Evolutionary conservation across 2,329 filamentous ascomycete species (phyloP).

Genomic region (Exophiala bonariae): DNA sequence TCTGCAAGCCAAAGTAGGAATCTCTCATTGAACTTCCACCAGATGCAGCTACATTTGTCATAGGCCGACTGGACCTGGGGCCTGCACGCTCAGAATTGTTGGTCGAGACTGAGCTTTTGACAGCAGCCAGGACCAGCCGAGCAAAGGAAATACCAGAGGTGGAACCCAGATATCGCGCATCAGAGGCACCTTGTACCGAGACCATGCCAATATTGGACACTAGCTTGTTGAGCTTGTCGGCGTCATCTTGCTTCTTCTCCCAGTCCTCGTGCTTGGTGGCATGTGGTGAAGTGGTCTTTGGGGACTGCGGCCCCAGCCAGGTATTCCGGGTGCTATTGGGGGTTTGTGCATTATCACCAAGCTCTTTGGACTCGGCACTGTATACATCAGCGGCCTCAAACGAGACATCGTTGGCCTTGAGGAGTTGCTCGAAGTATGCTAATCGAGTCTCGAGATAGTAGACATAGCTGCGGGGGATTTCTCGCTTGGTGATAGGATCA

Average conservation of each 20-base stretch:
- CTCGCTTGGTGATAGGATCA: slow-evolving; percentile 92
- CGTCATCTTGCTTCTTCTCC: slow-evolving; percentile 51
- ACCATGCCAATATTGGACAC: slow-evolving; percentile 73
- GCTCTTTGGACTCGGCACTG: slow-evolving; percentile 47
- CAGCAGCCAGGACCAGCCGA: slow-evolving; percentile 87
- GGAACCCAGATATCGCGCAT: slow-evolving; percentile 78
- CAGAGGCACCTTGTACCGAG: slow-evolving; percentile 74
- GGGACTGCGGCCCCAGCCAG: slow-evolving; percentile 15
- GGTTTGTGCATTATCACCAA: slow-evolving; percentile 16
- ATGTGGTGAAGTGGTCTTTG: slow-evolving; percentile 29
- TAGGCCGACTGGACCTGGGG: slow-evolving; percentile 58
- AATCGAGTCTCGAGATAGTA: slow-evolving; percentile 90
- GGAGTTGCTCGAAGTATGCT: slow-evolving; percentile 75
- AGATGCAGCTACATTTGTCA: slow-evolving; percentile 51
- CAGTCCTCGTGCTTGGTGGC: slow-evolving; percentile 30
- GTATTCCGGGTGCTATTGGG: slow-evolving; percentile 26
- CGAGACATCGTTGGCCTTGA: slow-evolving; percentile 67
- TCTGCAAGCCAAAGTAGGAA: slow-evolving; percentile 95
- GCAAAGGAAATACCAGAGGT: slow-evolving; percentile 93
- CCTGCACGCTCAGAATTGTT: slow-evolving; percentile 64
- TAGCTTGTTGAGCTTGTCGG: slow-evolving; percentile 64
- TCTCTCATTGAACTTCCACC: slow-evolving; percentile 83
- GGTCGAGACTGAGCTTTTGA: slow-evolving; percentile 70
- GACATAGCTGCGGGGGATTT: slow-evolving; percentile 90
- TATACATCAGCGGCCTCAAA: slow-evolving; percentile 72